Base-by-base conservation (phyloP, 495 filamentous ascomycete species). In the Penicillium waksmanii region DNA sequence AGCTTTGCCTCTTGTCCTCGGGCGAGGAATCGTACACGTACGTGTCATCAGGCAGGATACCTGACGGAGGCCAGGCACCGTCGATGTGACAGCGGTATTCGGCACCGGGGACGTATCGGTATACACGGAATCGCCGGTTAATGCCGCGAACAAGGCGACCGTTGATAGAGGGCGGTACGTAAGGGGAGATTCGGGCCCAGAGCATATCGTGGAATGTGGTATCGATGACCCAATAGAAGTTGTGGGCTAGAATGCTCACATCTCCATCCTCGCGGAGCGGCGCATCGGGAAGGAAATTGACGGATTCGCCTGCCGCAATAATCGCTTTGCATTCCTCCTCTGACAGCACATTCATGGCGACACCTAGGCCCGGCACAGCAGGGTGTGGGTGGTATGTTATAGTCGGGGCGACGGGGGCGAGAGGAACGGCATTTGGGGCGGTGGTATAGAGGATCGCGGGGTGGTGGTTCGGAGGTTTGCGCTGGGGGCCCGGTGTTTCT, bases 181-280 rank as follows among this genome's bases (percentile, higher is more conserved):
- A 71, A 1, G 66, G 59, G 8, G 68, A 64, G 18, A 76, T 71
- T 0, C 73, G 68, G 2, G 66, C 56, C 73, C 73, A 76, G 23
- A 76, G 72, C n/a, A 69, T 60, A 40, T 76, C 72, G 48, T 76
- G 73, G 67, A 76, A 76, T 17, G 67, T 53, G 25, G 67, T 70
- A 50, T 76, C 73, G 44, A 76, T 64, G 11, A 76, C 60, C 73
- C 73, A 76, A 64, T 76, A 76, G 58, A 76, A 76, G 58, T 76
- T 76, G 65, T 76, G 72, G n/a, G 73, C 73, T 3, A 76, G 62
- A 49, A 76, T 73, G 59, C 72, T 75, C 58, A 73, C 61, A 40
- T 74, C 73, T 8, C 70, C 72, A 51, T 76, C 73, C 55, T 73
- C 72, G 49, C 73, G 73, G 31, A 75, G 64, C 43, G 73, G 73